These are phyloP conservation scores for Euphorbia celastroides DNA, from an alignment of 441 rosid genomes.

Conservation along the genomic window DNA sequence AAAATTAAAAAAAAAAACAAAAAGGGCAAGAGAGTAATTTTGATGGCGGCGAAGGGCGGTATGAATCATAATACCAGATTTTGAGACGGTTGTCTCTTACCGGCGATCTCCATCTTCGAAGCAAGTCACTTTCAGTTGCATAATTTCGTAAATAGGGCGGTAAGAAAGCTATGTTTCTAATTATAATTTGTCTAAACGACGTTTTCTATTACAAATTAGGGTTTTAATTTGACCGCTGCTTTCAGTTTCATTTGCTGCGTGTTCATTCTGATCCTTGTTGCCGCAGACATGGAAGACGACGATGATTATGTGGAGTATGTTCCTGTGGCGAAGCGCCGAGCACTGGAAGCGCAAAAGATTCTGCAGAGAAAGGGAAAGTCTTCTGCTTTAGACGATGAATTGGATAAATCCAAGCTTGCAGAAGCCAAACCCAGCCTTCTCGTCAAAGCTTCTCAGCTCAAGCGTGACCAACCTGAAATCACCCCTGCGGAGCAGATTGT, in stretches of 20 bases:
- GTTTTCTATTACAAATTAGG: neutral
- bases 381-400: conserved; percentile 51
- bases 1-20: too few relatives aligned
- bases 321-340: conserved; percentile 80
- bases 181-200: neutral
- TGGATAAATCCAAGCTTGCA: conserved; percentile 53
- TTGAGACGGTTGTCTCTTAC: too few relatives aligned
- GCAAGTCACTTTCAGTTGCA: too few relatives aligned
- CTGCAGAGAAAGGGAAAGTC: conserved; percentile 74
- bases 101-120: too few relatives aligned
- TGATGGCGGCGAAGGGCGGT: too few relatives aligned
- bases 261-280: neutral
- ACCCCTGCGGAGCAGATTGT: conserved; percentile 70
- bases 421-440: conserved; percentile 90
- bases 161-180: neutral
- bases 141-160: neutral
- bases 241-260: neutral
- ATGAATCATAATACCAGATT: too few relatives aligned
- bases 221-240: neutral
- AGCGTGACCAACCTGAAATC: conserved; percentile 58
- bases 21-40: too few relatives aligned
- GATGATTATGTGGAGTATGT: conserved; percentile 74
- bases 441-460: conserved; percentile 83
- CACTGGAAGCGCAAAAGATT: conserved; percentile 64
- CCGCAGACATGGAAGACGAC: conserved; percentile 52